These are phyloP conservation scores for Phytophthora meadii DNA, from an alignment of 352 stramenopile genomes.

Conservation along the genomic window DNA sequence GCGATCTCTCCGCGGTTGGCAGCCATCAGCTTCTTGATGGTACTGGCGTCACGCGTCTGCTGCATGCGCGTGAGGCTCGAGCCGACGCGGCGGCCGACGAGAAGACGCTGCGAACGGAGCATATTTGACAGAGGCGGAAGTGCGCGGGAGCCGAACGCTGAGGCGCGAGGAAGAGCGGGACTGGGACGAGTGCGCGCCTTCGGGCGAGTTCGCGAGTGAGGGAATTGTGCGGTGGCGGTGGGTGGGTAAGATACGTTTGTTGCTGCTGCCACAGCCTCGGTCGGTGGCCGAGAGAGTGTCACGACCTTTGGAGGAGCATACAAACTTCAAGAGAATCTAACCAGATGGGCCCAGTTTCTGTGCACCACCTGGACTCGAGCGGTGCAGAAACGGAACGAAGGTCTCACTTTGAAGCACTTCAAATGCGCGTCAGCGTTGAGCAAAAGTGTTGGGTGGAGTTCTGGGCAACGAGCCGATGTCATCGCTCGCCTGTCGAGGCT, in stretches of 20 bases:
- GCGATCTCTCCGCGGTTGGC: slow-evolving; percentile 99
- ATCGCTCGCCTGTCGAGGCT: slow-evolving; percentile 7
- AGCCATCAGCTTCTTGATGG: slow-evolving; percentile 96
- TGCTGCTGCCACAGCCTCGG: slow-evolving; percentile 2
- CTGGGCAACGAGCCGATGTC: slow-evolving; percentile 21
- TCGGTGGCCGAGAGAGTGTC: slow-evolving; percentile 24
- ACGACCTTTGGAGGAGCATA: slow-evolving; percentile 31
- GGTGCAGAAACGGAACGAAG: slow-evolving; percentile 1
- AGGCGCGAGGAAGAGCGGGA: slow-evolving; percentile 1
- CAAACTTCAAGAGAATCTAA: slow-evolving; percentile 28
- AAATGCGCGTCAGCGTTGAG: slow-evolving; percentile 12
- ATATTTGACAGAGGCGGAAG: slow-evolving; percentile 29
- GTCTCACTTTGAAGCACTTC: slow-evolving; percentile 19
- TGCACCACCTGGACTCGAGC: slow-evolving; percentile 16
- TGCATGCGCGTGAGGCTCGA: slow-evolving; percentile 29
- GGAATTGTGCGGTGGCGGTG: slow-evolving; percentile 3
- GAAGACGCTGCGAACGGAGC: slow-evolving; percentile 50
- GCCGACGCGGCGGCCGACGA: slow-evolving; percentile 27
- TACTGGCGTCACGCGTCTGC: slow-evolving; percentile 64
- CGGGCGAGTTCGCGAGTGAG: slow-evolving; percentile 39
- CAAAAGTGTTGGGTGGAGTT: slow-evolving; percentile 11
- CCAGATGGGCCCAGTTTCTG: slow-evolving; percentile 27
- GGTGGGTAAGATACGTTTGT: slow-evolving; percentile 24
- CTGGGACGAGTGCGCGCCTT: slow-evolving; percentile 2
- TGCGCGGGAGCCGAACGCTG: slow-evolving; percentile 21